Evolutionary conservation across 2,329 filamentous ascomycete genomes (phyloP), one percentile per base, ranked within the genome.

Genomic region (Pseudonectria buxi): DNA sequence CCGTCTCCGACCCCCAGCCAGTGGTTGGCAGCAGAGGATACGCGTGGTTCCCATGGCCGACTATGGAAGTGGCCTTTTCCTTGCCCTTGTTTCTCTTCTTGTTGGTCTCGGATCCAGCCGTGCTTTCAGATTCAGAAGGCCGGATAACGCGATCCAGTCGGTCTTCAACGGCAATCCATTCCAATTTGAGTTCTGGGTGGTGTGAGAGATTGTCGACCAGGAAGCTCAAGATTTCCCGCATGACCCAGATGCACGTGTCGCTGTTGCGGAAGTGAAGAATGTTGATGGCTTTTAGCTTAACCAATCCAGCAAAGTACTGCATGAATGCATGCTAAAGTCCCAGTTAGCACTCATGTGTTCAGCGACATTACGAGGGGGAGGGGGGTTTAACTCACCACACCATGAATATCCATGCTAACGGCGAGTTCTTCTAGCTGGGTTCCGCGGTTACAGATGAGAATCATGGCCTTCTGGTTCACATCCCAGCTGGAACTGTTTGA

Each of bases 171-270:
- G 73, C 71, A 13, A 81, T 58, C 63, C 71, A 81, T 50, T 79
- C 71, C 3, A 81, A 61, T 46, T 72, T 72, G 49, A 76, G 59
- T 9, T 69, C 50, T 0, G 72, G 72, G 39, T 72, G 64, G 39
- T 79, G 72, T 2, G 71, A 67, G 3, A 81, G 54, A 24, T 65
- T 74, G 50, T 81, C 77, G 9, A 77, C 64, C 18, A 76, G 65
- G 50, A 80, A 80, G n/a, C 64, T 67, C 27, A 71, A 64, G 3
- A 72, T 71, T 55, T 81, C 75, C 13, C 67, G 64, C 57, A 73
- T 68, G 7, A 78, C 69, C 60, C 68, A 75, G 11, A 69, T 59
- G 37, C 74, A 78, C 0, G 69, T 71, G 43, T 78, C 73, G 24
- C 74, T 70, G 39, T 68, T 71, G 13, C 71, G 67, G 39, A 79